Evolutionary conservation across 495 filamentous ascomycete species (phyloP), one percentile per base, ranked within the genome.

Genomic region (Tuber aestivum): DNA sequence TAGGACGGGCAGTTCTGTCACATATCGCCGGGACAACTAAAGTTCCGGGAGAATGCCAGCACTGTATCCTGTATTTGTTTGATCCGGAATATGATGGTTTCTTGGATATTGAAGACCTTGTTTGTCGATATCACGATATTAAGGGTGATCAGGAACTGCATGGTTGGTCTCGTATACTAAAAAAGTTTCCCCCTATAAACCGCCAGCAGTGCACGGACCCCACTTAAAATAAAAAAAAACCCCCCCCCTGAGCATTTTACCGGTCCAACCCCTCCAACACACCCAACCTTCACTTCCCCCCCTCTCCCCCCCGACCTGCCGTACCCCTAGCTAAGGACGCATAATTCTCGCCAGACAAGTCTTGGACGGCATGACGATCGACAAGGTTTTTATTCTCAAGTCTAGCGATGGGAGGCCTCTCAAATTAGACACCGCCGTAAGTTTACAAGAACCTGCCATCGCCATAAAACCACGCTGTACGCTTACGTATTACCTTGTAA

Each of bases 321-420:
- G 27, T 65, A 35, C 56, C 27, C 16, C 56, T 35, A 65, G 27
- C 14, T 4, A 65, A 18, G 27, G 32, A 65, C 27, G 27, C 56
- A 65, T 65, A 4, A 65, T 65, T 65, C 32, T 65, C 56, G 14
- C 56, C 56, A 65, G 35, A 65, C 32, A 65, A 20, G 27, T 20
- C 27, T 32, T 48, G 41, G 35, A 65, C 70, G 61, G 40, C 76
- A 78, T 68, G 40, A 82, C 80, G 80, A 81, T 83, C 44, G 82
- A 80, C 71, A 95, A 93, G 85, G 84, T 94, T 83, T 97, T 97
- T 85, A 93, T 94, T 78, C 90, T 98, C 82, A 82, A 79, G 70
- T 79, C 80, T 32, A 71, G 44, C 20, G 92, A 94, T 84, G 93
- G 91, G 86, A 94, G 91, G 85, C 91, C 91, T 81, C 89, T 98